Evolutionary conservation across 1,284 basidiomycete species (phyloP).

Genomic region (Crocinoboletus sp.): DNA sequence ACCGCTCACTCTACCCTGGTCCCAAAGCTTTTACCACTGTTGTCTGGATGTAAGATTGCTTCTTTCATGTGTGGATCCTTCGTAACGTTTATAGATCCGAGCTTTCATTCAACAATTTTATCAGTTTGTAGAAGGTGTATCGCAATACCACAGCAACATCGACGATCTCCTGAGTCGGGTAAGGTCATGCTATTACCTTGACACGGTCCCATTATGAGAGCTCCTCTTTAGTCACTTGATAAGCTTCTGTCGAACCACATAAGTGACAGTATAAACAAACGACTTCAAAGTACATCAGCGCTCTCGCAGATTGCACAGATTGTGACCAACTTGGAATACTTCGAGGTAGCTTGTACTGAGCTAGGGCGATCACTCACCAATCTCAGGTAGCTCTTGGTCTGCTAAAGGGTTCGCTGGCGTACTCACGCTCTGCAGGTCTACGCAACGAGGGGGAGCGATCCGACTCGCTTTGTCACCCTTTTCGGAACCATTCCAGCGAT

Average conservation of each 20-base stretch:
- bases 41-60: slow-evolving; percentile 75
- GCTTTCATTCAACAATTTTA: slow-evolving; percentile 96
- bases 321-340: slow-evolving; percentile 91
- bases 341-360: slow-evolving; percentile 82
- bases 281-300: slow-evolving; percentile 70
- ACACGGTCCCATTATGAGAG: slow-evolving; percentile 4
- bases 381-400: slow-evolving; percentile 51
- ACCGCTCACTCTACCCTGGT: slow-evolving; percentile 88
- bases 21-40: slow-evolving; percentile 91
- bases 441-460: slow-evolving; percentile 79
- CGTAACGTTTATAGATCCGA: slow-evolving; percentile 57
- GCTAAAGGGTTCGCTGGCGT: background rate
- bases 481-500: slow-evolving; percentile 60
- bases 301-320: slow-evolving; percentile 96
- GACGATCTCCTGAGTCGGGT: slow-evolving; percentile 92
- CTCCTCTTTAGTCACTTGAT: slow-evolving; percentile 70
- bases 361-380: slow-evolving; percentile 85
- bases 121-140: slow-evolving; percentile 92
- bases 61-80: background rate
- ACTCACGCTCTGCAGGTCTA: slow-evolving; percentile 47
- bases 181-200: slow-evolving; percentile 4
- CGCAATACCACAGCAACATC: slow-evolving; percentile 87
- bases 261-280: slow-evolving; percentile 69
- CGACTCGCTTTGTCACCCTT: slow-evolving; percentile 70
- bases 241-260: slow-evolving; percentile 81